Evolutionary conservation across 805 yeast species (phyloP).

Genomic region (Ogataea minuta): DNA sequence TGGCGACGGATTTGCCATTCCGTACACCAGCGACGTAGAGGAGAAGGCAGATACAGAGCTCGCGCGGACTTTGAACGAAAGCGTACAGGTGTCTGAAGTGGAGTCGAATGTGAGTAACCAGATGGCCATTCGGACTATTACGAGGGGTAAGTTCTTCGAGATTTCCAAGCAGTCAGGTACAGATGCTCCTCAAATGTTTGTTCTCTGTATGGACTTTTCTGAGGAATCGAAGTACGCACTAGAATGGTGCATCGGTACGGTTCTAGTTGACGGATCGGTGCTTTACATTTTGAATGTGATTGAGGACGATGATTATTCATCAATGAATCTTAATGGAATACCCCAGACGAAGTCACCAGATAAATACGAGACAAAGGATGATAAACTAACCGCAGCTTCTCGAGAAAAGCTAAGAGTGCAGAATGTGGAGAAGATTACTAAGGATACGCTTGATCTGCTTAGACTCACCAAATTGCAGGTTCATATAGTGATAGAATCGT

Average conservation of each 20-base stretch:
- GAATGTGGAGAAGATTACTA: slow-evolving; percentile 44
- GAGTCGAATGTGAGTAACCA: slow-evolving; percentile 52
- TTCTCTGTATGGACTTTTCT: slow-evolving; percentile 78
- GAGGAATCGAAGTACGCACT: slow-evolving; percentile 81
- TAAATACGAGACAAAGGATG: slow-evolving; percentile 13
- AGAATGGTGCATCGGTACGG: slow-evolving; percentile 86
- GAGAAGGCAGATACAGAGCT: slow-evolving; percentile 60
- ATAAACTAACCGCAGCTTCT: slow-evolving; percentile 16
- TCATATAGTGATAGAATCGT: slow-evolving; percentile 69
- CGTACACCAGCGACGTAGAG: slow-evolving; percentile 67
- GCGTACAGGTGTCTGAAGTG: slow-evolving; percentile 52
- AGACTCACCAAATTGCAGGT: slow-evolving; percentile 68
- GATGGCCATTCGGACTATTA: slow-evolving; percentile 65
- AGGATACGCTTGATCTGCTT: slow-evolving; percentile 42
- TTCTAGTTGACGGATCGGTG: slow-evolving; percentile 78
- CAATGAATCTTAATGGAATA: slow-evolving; percentile 37
- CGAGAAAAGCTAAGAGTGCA: slow-evolving; percentile 41
- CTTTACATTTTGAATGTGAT: slow-evolving; percentile 66
- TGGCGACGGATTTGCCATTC: slow-evolving; percentile 39
- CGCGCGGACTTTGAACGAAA: slow-evolving; percentile 52
- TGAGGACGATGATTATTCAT: slow-evolving; percentile 41
- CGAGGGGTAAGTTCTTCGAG: slow-evolving; percentile 65
- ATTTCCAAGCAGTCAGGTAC: slow-evolving; percentile 27
- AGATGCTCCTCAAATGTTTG: slow-evolving; percentile 51
- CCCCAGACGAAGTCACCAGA: slow-evolving; percentile 17